Evolutionary conservation across 208 protist species (phyloP).

Genomic region (Herpetomonas samuelpessoai): DNA sequence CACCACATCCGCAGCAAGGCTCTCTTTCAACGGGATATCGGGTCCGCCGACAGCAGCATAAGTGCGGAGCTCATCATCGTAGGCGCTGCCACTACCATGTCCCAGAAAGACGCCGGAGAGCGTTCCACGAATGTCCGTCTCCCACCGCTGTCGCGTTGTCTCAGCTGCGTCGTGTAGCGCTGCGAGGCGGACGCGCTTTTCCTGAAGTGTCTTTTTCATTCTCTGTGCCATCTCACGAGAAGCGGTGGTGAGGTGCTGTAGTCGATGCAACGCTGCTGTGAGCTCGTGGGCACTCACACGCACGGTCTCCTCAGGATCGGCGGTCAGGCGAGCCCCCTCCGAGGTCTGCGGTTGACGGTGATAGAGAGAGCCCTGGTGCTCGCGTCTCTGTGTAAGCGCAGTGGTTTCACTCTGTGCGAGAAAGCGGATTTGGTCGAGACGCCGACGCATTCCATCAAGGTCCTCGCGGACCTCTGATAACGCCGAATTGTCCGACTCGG

Average conservation of each 20-base stretch:
- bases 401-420: no score
- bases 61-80: background rate
- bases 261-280: slow-evolving; percentile 12
- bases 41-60: no score
- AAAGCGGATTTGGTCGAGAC: no score
- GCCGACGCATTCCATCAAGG: no score
- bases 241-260: slow-evolving; percentile 14
- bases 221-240: slow-evolving; percentile 22
- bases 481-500: no score
- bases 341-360: no score
- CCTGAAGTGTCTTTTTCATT: slow-evolving; percentile 14
- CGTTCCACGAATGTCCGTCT: slow-evolving; percentile 22
- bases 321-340: no score
- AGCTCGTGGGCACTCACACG: no score
- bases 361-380: no score
- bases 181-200: slow-evolving; percentile 18
- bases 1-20: background rate
- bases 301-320: no score
- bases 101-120: slow-evolving; percentile 17
- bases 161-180: slow-evolving; percentile 20
- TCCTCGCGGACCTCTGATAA: no score
- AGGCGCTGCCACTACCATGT: slow-evolving; percentile 6
- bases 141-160: slow-evolving; percentile 27
- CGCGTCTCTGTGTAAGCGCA: no score
- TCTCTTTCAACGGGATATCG: background rate